Percentiles rank a stretch among this genome's conserved stretches.
Conservation (phyloP, 176 grass and related monocot genomes). For the Hyparrhenia diplandra region DNA sequence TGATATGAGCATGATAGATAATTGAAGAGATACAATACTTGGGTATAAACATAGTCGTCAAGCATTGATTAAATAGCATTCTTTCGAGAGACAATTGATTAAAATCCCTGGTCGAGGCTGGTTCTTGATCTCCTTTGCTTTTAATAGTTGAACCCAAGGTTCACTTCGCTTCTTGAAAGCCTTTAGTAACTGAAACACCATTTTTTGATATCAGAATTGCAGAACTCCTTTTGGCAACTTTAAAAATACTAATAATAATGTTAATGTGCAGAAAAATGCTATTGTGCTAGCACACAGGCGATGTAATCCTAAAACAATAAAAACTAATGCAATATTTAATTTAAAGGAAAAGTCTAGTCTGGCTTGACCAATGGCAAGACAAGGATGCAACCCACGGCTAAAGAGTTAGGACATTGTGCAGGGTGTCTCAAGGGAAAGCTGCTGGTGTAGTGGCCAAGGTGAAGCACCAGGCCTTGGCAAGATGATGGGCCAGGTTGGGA, state of each 20-base stretch:
- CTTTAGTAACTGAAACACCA: not conserved
- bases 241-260: not conserved
- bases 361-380: not conserved
- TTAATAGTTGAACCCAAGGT: not conserved
- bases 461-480: not conserved
- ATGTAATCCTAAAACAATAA: not conserved
- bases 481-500: not conserved
- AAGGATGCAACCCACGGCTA: not conserved
- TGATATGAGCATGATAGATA: not conserved
- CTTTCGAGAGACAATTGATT: not conserved
- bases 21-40: not conserved
- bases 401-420: not conserved
- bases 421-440: not conserved
- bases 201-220: not conserved
- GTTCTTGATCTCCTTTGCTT: not conserved
- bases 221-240: not conserved
- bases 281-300: not conserved
- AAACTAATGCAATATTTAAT: not conserved
- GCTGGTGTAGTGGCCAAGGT: not conserved
- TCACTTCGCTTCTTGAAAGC: not conserved
- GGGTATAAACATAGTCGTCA: not conserved
- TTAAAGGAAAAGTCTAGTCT: not conserved
- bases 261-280: not conserved
- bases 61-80: not conserved
- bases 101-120: not conserved